phyloP scores from a whole-genome alignment of 768 basidiomycete genomes.

The Russula griseocarnosa region DNA sequence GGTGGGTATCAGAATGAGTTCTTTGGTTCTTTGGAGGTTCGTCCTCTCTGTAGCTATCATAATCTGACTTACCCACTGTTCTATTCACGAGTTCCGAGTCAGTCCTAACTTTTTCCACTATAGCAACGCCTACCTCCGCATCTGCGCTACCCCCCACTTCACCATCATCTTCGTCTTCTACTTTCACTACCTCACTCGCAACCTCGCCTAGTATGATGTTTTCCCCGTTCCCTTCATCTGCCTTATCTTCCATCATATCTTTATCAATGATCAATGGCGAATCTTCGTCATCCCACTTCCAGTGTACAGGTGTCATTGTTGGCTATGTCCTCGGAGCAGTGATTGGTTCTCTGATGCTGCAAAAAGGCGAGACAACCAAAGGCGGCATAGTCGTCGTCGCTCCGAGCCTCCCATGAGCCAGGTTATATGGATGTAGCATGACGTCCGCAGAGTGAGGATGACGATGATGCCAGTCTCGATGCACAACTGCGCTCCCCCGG shows the following conservation, averaged over 20 bases:
- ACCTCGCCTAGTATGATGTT: background rate
- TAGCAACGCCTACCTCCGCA: conserved; percentile 24
- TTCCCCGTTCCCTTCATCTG: background rate
- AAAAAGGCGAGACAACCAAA: conserved; percentile 37
- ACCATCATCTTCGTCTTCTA: background rate
- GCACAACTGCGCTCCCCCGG: conserved; percentile 38
- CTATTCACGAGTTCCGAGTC: conserved; percentile 29
- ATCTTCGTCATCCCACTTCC: background rate
- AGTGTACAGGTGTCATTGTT: conserved; percentile 16
- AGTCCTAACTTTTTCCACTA: conserved; percentile 29
- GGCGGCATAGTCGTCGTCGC: background rate
- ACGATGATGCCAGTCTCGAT: conserved; percentile 14
- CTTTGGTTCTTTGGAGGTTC: conserved; percentile 73
- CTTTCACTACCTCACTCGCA: conserved; percentile 8
- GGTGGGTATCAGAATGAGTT: no score
- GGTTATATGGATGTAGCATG: conserved; percentile 29
- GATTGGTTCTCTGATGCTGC: conserved; percentile 23
- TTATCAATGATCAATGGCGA: background rate
- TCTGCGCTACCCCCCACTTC: conserved; percentile 12
- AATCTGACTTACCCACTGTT: conserved; percentile 31
- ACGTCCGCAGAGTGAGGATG: conserved; percentile 14
- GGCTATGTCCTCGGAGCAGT: conserved; percentile 26
- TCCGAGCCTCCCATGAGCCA: conserved; percentile 7
- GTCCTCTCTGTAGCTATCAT: conserved; percentile 50
- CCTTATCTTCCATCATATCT: conserved; percentile 2